Percentiles rank a stretch among this genome's conserved stretches.
Conservation (phyloP, 306 rosid species). For the Citrullus colocynthis region DNA sequence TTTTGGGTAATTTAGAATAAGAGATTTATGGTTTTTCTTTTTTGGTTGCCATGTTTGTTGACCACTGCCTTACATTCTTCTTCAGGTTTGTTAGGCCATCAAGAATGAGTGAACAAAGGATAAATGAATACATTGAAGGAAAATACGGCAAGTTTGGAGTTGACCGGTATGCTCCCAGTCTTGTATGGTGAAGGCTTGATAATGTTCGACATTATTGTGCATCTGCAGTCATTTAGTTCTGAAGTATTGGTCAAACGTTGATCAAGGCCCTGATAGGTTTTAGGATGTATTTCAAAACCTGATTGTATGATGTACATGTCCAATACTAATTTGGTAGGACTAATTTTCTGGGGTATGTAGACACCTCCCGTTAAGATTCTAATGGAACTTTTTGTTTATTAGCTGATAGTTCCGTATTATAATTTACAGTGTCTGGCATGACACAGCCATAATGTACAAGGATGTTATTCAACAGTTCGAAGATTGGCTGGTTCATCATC, state of each 20-base stretch:
- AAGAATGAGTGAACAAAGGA: constrained; percentile 48
- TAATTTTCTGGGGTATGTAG: not conserved
- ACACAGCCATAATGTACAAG: constrained; percentile 65
- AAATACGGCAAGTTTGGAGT: constrained; percentile 92
- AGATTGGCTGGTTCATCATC: constrained; percentile 57
- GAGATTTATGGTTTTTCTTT: not conserved
- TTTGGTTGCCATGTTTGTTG: not conserved
- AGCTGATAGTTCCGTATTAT: not conserved
- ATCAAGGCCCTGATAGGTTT: not conserved
- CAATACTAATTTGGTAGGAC: not conserved
- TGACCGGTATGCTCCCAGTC: constrained; percentile 42
- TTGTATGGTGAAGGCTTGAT: constrained; percentile 1
- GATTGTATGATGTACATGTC: not conserved
- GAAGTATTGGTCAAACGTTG: not conserved
- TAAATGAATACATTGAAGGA: constrained; percentile 75
- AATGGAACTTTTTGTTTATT: not conserved
- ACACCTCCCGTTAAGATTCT: not conserved
- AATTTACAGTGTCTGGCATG: constrained; percentile 80
- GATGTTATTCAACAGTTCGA: constrained; percentile 76
- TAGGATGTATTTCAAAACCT: not conserved
- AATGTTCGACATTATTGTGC: constrained; percentile 8
- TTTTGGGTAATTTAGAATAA: not conserved
- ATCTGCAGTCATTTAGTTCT: not conserved
- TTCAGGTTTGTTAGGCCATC: constrained; percentile 87
- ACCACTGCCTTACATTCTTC: constrained; percentile 13